Evolutionary conservation across 345 rosid genomes (phyloP), one percentile per base, ranked within the genome.

Genomic region (Heritiera fomes): DNA sequence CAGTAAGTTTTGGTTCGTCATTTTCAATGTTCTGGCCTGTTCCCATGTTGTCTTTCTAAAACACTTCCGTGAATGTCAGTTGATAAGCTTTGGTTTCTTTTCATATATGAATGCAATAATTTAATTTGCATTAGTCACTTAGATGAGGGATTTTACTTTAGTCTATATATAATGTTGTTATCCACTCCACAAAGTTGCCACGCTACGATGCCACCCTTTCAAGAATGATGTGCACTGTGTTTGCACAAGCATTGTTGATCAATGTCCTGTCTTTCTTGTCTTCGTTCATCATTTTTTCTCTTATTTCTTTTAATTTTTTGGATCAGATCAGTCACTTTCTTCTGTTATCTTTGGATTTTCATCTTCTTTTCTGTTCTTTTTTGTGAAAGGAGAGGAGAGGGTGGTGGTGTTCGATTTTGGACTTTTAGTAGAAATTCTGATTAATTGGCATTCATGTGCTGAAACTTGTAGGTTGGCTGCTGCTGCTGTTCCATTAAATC

Each of bases 391-490:
- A 52, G 17, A 13, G 18, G 56, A 9, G 11, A 46, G 9, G 11
- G 50, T 10, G 50, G 5, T 3, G 43, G 45, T 6, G 52, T 10
- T 47, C 14, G 52, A 47, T 47, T 47, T 47, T 55, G 59, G 20
- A 55, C 23, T 20, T 55, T 8, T 2, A 6, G 8, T 28, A 63
- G 2, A 56, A 56, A 1, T 47, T 47, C 12, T 9, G 14, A 13
- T 47, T 47, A 47, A 47, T 10, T 55, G 6, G 17, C 20, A 55
- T 55, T 55, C 40, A 10, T 60, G 47, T 14, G 8, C 1, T 52
- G 66, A 38, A 73, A 30, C 23, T 32, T 80, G 73, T 79, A 73
- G 85, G 73, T 38, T 46, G 14, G 8, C 76, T 28, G 8, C 11
- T 69, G 60, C 71, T 73, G 53, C 41, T 7, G 11, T 66, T n/a